These are phyloP conservation scores for Ophiostoma quercus DNA, from an alignment of 2,329 filamentous ascomycete genomes.

Conservation along the genomic window DNA sequence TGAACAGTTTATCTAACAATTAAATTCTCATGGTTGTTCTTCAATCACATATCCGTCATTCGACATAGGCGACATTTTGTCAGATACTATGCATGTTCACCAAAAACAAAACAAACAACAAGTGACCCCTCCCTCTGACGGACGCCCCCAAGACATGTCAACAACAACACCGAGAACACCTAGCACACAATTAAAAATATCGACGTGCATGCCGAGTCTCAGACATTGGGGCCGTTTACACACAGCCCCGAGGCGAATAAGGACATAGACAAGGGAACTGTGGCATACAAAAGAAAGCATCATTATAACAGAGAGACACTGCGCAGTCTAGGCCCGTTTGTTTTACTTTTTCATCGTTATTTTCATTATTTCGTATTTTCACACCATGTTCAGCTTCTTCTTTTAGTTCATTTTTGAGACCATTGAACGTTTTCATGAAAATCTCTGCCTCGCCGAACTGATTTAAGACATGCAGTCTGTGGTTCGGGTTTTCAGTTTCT, in stretches of 20 bases:
- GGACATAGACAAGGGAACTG: neutral
- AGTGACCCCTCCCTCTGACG: neutral
- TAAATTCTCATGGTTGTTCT: too few relatives aligned
- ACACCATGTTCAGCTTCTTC: neutral
- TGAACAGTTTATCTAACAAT: too few relatives aligned
- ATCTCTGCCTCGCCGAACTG: neutral
- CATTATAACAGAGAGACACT: neutral
- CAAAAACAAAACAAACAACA: slow-evolving; percentile 3
- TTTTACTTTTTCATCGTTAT: neutral
- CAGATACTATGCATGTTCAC: neutral
- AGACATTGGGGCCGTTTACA: neutral
- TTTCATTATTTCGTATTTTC: too few relatives aligned
- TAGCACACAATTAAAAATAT: neutral
- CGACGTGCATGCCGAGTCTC: slow-evolving; percentile 1
- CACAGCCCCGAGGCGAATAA: neutral
- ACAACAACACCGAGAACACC: neutral
- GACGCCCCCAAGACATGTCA: neutral
- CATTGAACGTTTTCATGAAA: neutral
- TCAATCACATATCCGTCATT: too few relatives aligned
- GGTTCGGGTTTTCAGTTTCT: neutral
- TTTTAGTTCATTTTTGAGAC: neutral
- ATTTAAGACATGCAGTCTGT: neutral
- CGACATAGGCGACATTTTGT: too few relatives aligned
- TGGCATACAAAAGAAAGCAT: neutral
- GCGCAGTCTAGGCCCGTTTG: neutral